Conservation (phyloP, 495 filamentous ascomycete species). For the Hyaloscypha hepaticicola region DNA sequence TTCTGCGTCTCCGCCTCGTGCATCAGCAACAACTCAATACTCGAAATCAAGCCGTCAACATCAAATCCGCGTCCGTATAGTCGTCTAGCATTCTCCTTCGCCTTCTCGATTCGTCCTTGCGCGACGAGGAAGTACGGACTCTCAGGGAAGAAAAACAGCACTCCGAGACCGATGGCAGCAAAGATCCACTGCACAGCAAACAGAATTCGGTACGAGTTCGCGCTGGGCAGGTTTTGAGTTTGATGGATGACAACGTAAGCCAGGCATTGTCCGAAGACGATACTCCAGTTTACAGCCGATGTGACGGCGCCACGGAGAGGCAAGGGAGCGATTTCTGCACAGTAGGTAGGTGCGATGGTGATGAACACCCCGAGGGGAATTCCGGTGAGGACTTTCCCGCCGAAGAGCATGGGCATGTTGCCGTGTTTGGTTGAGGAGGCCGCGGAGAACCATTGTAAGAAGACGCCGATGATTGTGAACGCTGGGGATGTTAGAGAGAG, state of each 20-base stretch:
- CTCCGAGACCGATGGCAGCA: slow-evolving; percentile 13
- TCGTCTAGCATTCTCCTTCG: slow-evolving; percentile 12
- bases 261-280: slow-evolving; percentile 60
- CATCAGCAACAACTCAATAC: slow-evolving; percentile 10
- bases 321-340: slow-evolving; percentile 20
- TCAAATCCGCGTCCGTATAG: slow-evolving; percentile 10
- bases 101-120: slow-evolving; percentile 15
- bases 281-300: slow-evolving; percentile 66
- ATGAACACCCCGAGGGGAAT: slow-evolving; percentile 24
- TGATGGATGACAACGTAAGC: slow-evolving; percentile 22
- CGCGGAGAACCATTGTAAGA: slow-evolving; percentile 20
- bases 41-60: slow-evolving; percentile 18
- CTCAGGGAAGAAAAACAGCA: slow-evolving; percentile 21
- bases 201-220: slow-evolving; percentile 14
- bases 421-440: not conserved
- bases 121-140: slow-evolving; percentile 20
- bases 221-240: slow-evolving; percentile 2
- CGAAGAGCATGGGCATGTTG: slow-evolving; percentile 14
- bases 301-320: slow-evolving; percentile 47
- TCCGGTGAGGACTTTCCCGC: slow-evolving; percentile 21
- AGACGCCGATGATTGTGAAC: slow-evolving; percentile 21
- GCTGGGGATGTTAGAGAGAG: not conserved
- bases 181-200: slow-evolving; percentile 23
- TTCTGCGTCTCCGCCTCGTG: slow-evolving; percentile 3
- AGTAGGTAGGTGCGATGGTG: slow-evolving; percentile 25